A percentile compares a stretch with the other conserved stretches of the same genome.
phyloP scores from a whole-genome alignment of 2,329 filamentous ascomycete species.

The Venturia carpophila region DNA sequence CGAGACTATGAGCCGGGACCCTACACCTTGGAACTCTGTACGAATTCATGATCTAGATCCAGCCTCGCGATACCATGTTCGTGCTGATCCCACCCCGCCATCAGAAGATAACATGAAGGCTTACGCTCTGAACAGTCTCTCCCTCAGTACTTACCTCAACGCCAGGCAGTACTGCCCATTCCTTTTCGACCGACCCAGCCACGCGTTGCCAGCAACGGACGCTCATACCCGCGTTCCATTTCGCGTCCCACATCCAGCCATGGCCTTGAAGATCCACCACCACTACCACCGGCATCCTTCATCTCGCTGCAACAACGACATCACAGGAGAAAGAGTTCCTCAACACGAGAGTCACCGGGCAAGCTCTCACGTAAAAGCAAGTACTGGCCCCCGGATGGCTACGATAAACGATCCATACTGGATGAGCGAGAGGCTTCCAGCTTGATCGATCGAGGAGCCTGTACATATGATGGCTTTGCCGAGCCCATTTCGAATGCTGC shows the following conservation, averaged over 20 bases:
- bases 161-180: constrained; percentile 7
- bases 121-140: constrained; percentile 5
- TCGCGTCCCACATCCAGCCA: constrained; percentile 12
- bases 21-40: constrained; percentile 12
- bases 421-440: constrained; percentile 30
- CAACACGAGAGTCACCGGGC: not conserved
- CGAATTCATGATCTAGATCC: constrained; percentile 7
- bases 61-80: constrained; percentile 10
- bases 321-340: constrained; percentile 15
- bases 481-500: constrained; percentile 31
- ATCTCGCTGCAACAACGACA: constrained; percentile 11
- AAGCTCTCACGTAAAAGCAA: constrained; percentile 1
- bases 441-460: constrained; percentile 32
- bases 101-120: not conserved
- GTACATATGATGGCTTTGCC: constrained; percentile 34
- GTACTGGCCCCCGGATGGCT: constrained; percentile 36
- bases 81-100: constrained; percentile 1
- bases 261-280: not conserved
- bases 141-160: constrained; percentile 9
- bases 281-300: constrained; percentile 14
- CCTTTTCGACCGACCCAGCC: constrained; percentile 10
- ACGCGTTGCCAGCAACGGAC: constrained; percentile 8
- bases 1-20: constrained; percentile 5
- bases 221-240: constrained; percentile 13
- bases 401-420: constrained; percentile 28